phyloP scores from a whole-genome alignment of 495 filamentous ascomycete species.

The Pyronema omphalodes region DNA sequence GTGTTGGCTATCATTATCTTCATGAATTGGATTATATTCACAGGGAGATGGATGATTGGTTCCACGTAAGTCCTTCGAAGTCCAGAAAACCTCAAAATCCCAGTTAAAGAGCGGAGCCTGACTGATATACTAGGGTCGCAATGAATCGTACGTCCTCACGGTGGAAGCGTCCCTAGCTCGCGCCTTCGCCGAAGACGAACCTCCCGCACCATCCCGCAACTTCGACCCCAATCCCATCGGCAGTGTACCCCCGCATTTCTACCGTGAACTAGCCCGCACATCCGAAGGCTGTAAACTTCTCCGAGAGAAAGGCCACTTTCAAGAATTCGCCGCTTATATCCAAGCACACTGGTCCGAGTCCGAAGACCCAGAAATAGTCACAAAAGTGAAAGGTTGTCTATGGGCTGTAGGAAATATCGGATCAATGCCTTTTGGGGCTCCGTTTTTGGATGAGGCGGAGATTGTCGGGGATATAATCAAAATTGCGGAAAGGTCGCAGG shows the following conservation, averaged over 20 bases:
- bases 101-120: background rate
- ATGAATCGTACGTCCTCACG: constrained; percentile 84
- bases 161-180: constrained; percentile 89
- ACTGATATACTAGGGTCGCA: constrained; percentile 42
- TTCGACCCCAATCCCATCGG: constrained; percentile 43
- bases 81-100: no score
- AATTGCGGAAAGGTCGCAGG: constrained; percentile 71
- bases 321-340: constrained; percentile 77
- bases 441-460: constrained; percentile 73
- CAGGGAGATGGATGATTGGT: constrained; percentile 99
- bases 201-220: constrained; percentile 23
- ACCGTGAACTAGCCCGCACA: constrained; percentile 82
- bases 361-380: constrained; percentile 69
- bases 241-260: constrained; percentile 84
- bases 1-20: constrained; percentile 90
- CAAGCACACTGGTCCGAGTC: constrained; percentile 63
- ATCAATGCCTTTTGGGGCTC: constrained; percentile 90
- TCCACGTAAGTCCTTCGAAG: constrained; percentile 33
- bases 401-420: constrained; percentile 98
- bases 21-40: constrained; percentile 96
- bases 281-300: constrained; percentile 79
- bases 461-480: constrained; percentile 67
- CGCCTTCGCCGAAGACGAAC: constrained; percentile 53
- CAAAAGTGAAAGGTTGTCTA: constrained; percentile 90
- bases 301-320: constrained; percentile 84